phyloP scores from a whole-genome alignment of 2,329 filamentous ascomycete species.

The Helicocarpus griseus region DNA sequence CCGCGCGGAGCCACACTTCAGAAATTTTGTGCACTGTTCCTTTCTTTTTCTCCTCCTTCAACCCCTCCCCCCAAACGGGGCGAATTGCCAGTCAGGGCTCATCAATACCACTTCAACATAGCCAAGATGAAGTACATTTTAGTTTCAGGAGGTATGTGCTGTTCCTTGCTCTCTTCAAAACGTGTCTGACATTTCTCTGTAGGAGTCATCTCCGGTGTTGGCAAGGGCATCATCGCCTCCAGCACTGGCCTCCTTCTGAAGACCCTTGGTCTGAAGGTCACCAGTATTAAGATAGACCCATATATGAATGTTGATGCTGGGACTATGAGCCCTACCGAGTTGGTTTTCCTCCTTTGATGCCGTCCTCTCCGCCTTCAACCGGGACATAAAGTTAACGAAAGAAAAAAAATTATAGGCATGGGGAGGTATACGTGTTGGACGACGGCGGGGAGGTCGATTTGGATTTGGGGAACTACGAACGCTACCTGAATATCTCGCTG shows the following conservation, averaged over 20 bases:
- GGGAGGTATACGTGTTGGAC: conserved; percentile 79
- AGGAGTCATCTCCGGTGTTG: conserved; percentile 43
- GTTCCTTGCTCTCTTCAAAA: background rate
- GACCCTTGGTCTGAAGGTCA: conserved; percentile 66
- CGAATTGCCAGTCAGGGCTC: background rate
- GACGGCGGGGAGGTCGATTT: conserved; percentile 72
- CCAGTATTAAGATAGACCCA: conserved; percentile 61
- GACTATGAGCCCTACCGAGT: conserved; percentile 59
- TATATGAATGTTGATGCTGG: conserved; percentile 72
- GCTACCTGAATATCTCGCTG: conserved; percentile 73
- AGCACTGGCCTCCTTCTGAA: conserved; percentile 68
- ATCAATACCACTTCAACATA: background rate
- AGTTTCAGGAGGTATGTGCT: conserved; percentile 60
- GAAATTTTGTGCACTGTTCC: background rate
- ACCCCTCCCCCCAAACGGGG: conserved; percentile 1
- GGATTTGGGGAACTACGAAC: conserved; percentile 67
- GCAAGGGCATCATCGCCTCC: conserved; percentile 62
- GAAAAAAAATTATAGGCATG: conserved; percentile 48
- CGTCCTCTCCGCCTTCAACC: background rate
- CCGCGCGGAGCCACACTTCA: background rate
- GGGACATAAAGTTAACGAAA: background rate
- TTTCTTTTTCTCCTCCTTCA: background rate
- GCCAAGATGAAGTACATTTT: conserved; percentile 70
- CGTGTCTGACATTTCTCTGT: background rate
- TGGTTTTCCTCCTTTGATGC: conserved; percentile 16